phyloP scores from a whole-genome alignment of 192 early-diverging fungal species.

The Glomus cerebriforme region DNA sequence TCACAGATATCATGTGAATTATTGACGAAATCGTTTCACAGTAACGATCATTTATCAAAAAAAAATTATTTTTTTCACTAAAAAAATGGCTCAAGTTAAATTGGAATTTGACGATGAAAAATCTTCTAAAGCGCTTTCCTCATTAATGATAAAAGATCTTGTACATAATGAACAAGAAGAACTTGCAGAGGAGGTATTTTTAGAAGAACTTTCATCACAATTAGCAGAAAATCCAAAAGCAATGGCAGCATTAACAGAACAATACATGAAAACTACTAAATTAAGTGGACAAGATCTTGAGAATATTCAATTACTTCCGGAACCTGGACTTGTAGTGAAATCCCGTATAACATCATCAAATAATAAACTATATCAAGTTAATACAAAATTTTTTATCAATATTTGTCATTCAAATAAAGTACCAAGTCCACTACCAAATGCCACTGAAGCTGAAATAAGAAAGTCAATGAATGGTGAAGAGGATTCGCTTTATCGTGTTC shows the following conservation, averaged over 20 bases:
- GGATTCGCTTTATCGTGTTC: conserved; percentile 62
- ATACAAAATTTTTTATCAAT: conserved; percentile 62
- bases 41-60: no score
- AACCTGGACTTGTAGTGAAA: conserved; percentile 60
- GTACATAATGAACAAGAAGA: background rate
- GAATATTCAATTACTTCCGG: conserved; percentile 42
- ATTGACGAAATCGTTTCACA: no score
- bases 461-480: conserved; percentile 62
- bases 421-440: conserved; percentile 58
- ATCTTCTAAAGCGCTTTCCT: background rate
- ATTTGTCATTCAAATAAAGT: conserved; percentile 59
- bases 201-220: conserved; percentile 12
- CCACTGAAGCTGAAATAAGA: conserved; percentile 64
- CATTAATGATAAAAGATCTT: background rate
- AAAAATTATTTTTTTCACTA: background rate
- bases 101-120: background rate
- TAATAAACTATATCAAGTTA: conserved; percentile 39
- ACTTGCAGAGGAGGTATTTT: conserved; percentile 1
- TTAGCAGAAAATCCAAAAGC: conserved; percentile 48
- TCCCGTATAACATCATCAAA: conserved; percentile 37
- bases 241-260: conserved; percentile 36
- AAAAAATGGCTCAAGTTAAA: background rate
- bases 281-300: background rate
- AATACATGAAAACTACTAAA: conserved; percentile 28
- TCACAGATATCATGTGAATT: no score